These are phyloP conservation scores for Malassezia restricta DNA, from an alignment of 1,284 basidiomycete species.

Conservation along the genomic window DNA sequence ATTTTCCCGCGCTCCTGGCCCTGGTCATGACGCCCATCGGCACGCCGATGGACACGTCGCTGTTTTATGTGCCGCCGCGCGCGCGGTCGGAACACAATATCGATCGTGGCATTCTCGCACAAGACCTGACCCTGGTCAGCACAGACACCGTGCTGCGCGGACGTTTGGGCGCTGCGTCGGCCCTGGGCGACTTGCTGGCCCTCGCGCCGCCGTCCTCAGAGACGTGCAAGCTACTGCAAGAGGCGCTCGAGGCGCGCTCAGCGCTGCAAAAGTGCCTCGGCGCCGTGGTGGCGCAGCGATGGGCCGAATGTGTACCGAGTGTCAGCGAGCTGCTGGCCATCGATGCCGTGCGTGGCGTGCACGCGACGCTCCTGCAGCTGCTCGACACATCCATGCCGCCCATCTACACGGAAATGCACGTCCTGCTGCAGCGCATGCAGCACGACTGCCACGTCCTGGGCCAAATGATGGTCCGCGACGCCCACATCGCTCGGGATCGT, in stretches of 20 bases:
- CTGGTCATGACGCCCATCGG: constrained; percentile 86
- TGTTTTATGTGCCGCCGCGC: constrained; percentile 58
- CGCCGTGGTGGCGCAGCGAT: constrained; percentile 78
- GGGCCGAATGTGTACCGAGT: constrained; percentile 53
- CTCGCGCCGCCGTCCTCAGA: constrained; percentile 44
- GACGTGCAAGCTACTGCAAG: constrained; percentile 56
- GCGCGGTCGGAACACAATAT: constrained; percentile 63
- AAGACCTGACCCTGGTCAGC: constrained; percentile 74
- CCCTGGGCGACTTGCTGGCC: constrained; percentile 62
- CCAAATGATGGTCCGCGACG: constrained; percentile 67
- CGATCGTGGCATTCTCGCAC: constrained; percentile 86
- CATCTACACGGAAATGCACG: constrained; percentile 83
- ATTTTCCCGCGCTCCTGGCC: constrained; percentile 50
- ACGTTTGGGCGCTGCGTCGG: constrained; percentile 66
- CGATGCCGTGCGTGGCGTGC: constrained; percentile 47
- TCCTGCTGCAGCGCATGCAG: constrained; percentile 67
- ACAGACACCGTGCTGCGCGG: constrained; percentile 70
- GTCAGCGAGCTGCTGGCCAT: constrained; percentile 19
- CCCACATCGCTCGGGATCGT: constrained; percentile 64
- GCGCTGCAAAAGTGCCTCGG: constrained; percentile 81
- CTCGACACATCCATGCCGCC: constrained; percentile 62
- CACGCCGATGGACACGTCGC: constrained; percentile 59
- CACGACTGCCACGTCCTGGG: constrained; percentile 68
- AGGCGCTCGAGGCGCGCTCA: constrained; percentile 72
- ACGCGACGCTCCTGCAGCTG: constrained; percentile 57